Base-by-base conservation (phyloP, 805 yeast genomes). In the Kodamaea fukazawae region DNA sequence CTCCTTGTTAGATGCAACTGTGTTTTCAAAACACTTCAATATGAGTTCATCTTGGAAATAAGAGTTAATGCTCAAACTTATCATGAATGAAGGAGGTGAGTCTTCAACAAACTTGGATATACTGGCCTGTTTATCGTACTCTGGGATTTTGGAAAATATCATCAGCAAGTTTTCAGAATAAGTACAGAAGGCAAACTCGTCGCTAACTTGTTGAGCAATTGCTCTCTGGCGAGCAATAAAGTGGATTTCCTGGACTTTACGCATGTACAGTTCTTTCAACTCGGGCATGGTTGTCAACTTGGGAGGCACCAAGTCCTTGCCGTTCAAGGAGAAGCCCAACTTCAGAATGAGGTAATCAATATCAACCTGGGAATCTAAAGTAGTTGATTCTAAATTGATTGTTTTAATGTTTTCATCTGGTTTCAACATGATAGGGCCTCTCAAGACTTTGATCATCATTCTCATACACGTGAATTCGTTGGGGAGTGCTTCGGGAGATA, bases 381-480 rank as follows among this genome's bases (percentile, higher is more conserved):
- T 63, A 11, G 77, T 66, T 44, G 73, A 74, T n/a, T 62, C 57
- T 3, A 76, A 57, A 44, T 72, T 67, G 28, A 88, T 80, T 0
- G 83, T 77, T 50, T 76, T 81, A 2, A 68, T 60, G 8, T 73
- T 76, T 4, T 70, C 74, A 2, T 57, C 62, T 2, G 72, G 62
- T 2, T 54, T 58, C 16, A 72, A 57, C 7, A 66, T 55, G 15
- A 87, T 57, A 0, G 95, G 91, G 2, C 88, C 90, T 46, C 70
- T 76, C 34, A 86, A 61, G 7, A 84, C 82, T 44, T 77, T 79
- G 48, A 75, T 70, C 12, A 87, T 52, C 0, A 87, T 82, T 35
- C 67, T 65, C 15, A 84, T 64, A 49, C 95, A 83, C 32, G 73
- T 75, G 0, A 74, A 56, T 2, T 80, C 74, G 3, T 76, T 61